Conservation (phyloP, 2,329 filamentous ascomycete species). For the Xylaria sp. region DNA sequence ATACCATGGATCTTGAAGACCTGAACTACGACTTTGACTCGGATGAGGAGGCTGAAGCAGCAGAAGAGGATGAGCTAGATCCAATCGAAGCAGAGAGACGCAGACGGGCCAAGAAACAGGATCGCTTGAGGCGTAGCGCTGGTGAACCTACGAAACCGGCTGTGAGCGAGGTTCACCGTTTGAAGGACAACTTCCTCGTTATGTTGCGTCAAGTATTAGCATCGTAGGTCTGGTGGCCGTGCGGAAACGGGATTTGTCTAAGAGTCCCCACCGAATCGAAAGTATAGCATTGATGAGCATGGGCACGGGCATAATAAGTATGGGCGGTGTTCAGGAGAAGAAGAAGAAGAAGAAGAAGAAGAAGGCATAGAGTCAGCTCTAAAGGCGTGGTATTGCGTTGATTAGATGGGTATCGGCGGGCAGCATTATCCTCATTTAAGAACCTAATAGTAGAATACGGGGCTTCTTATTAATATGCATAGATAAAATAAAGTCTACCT, state of each 20-base stretch:
- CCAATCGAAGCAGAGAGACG: conserved; percentile 87
- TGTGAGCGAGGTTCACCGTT: conserved; percentile 78
- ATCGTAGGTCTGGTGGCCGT: conserved; percentile 53
- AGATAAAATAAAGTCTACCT: no score
- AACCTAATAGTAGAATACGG: not conserved
- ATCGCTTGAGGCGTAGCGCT: conserved; percentile 77
- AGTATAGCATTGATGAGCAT: not conserved
- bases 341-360: no score
- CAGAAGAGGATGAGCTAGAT: conserved; percentile 78
- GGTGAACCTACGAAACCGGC: conserved; percentile 84
- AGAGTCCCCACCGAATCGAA: not conserved
- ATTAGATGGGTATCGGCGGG: not conserved
- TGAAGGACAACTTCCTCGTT: conserved; percentile 78
- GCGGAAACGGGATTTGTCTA: not conserved
- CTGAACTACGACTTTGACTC: conserved; percentile 79
- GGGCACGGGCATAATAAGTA: not conserved
- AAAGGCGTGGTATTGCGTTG: not conserved
- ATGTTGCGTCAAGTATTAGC: conserved; percentile 85
- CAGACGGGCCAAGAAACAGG: conserved; percentile 76
- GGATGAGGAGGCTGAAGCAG: conserved; percentile 70
- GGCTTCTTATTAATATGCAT: no score
- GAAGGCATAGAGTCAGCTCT: conserved; percentile 2
- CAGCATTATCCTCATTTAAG: not conserved
- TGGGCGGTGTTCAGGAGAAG: no score
- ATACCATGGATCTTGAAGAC: conserved; percentile 85